Conservation (phyloP, 2,329 filamentous ascomycete genomes). For the Nemania bipapillata region DNA sequence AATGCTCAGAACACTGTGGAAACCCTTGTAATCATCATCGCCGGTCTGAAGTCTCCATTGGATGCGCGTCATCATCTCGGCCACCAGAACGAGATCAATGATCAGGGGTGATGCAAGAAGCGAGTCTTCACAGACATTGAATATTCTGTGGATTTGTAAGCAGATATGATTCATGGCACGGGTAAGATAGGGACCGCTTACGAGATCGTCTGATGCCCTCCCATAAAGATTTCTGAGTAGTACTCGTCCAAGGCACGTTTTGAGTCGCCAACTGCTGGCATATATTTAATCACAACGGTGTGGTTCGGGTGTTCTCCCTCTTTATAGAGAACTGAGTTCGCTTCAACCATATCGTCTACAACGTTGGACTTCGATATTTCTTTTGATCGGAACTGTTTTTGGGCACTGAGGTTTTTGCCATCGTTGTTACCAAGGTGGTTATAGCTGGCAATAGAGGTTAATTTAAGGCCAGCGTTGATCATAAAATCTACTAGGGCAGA, state of each 20-base stretch:
- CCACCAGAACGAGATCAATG: conserved; percentile 91
- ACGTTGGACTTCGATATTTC: conserved; percentile 99
- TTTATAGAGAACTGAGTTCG: conserved; percentile 90
- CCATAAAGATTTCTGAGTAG: conserved; percentile 99
- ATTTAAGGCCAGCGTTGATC: conserved; percentile 98
- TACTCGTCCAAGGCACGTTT: conserved; percentile 99
- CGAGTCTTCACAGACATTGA: conserved; percentile 99
- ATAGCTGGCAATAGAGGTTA: conserved; percentile 98
- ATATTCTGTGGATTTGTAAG: conserved; percentile 69
- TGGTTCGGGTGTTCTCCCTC: conserved; percentile 95
- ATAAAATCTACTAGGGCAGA: conserved; percentile 97
- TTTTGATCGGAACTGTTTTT: conserved; percentile 99
- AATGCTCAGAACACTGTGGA: conserved; percentile 96
- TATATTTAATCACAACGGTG: conserved; percentile 99
- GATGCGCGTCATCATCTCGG: conserved; percentile 99
- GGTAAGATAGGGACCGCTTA: conserved; percentile 55
- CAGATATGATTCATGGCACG: background rate
- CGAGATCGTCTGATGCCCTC: conserved; percentile 96
- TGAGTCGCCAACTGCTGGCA: conserved; percentile 98
- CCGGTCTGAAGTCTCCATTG: conserved; percentile 78
- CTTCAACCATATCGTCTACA: conserved; percentile 98
- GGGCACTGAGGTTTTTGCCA: conserved; percentile 96
- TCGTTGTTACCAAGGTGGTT: conserved; percentile 99
- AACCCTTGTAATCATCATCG: conserved; percentile 80
- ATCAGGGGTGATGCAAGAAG: conserved; percentile 95